Percentiles rank a stretch among this genome's conserved stretches.
phyloP scores from a whole-genome alignment of 345 rosid genomes.

The Salix arbutifolia region DNA sequence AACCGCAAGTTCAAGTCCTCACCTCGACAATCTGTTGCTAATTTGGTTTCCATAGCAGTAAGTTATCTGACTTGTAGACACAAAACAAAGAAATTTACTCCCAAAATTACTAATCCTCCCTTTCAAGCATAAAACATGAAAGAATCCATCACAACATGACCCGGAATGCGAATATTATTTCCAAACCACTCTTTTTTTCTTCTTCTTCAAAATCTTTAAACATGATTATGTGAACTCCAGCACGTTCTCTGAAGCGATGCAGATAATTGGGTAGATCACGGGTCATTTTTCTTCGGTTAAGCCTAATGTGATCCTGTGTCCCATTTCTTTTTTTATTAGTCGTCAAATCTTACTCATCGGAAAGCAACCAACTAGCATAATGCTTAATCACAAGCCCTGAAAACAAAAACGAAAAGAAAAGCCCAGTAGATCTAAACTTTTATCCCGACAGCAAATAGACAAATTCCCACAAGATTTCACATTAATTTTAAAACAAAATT shows the following conservation, averaged over 20 bases:
- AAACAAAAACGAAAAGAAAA: neutral
- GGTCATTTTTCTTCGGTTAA: neutral
- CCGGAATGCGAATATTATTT: neutral
- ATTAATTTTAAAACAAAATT: neutral
- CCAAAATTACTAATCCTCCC: neutral
- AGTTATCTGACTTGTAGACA: neutral
- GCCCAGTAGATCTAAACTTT: neutral
- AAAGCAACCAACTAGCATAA: neutral
- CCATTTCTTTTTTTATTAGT: neutral
- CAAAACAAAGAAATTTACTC: neutral
- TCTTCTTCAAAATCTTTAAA: neutral
- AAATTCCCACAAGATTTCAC: neutral
- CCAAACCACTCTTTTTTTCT: neutral
- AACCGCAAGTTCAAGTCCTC: neutral
- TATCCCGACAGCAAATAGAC: no score
- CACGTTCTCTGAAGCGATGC: neutral
- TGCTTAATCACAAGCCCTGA: neutral
- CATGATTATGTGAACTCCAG: neutral
- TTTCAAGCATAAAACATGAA: neutral
- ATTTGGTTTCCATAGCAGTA: neutral
- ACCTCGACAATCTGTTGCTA: neutral
- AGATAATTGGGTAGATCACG: neutral
- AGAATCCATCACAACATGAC: neutral
- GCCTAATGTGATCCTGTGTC: neutral
- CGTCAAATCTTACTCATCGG: neutral